Base-by-base conservation (phyloP, 257 asterid genomes). In the Leonotis leonurus region DNA sequence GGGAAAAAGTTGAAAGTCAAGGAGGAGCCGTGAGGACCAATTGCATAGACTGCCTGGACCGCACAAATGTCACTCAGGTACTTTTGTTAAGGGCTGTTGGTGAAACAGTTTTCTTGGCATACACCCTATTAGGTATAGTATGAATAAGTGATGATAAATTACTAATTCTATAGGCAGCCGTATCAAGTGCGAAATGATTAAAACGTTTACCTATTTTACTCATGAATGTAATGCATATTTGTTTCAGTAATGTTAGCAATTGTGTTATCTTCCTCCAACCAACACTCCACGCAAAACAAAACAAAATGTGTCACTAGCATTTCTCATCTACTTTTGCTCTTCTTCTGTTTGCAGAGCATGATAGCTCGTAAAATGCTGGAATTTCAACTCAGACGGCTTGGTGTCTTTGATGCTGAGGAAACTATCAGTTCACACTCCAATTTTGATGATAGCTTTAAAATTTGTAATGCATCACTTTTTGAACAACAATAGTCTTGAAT, bases 1-100 rank as follows among this genome's bases (percentile, higher is more conserved):
- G 95, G 51, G 94, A 89, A 70, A 93, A 89, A 67, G 84, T 85
- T 67, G 97, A 90, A 76, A 75, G 65, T 39, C 99, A 93, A 77
- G 74, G 77, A 57, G 99, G 99, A 71, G 82, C 81, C 57, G 88
- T 90, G 70, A 81, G 99, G 84, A 83, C 96, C 72, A 93, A 93
- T 80, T 93, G 99, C 83, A 84, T 93, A 67, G 99, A 89, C 70
- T 93, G 97, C 78, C 79, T 93, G 78, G 99, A 93, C 81, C 89
- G 97, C 33, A 89, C 99, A 61, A 93, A 93, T 89, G 99, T 93
- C 64, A 89, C 99, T 69, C 99, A 93, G 97, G 99, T 90, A 67
- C 24, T 24, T 24, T 51, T 70, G 22, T 45, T 26, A 37, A 36
- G 48, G 41, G 57, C 29, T 50, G 65, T 46, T 59, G 60, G 44